These are phyloP conservation scores for Alternaria conjuncta DNA, from an alignment of 2,329 filamentous ascomycete species.

Conservation along the genomic window DNA sequence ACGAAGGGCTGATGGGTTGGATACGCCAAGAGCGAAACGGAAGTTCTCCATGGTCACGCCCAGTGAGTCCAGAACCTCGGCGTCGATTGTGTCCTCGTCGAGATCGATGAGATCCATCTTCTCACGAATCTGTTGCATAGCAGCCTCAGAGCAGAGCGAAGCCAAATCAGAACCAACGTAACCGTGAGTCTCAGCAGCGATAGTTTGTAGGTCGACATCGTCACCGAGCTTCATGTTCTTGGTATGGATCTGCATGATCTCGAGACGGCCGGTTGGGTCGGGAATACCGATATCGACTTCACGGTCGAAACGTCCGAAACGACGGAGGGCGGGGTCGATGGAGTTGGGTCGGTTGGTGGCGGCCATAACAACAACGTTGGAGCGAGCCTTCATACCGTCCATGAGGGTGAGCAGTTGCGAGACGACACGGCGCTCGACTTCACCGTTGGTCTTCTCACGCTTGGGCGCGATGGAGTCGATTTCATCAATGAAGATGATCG, in stretches of 20 bases:
- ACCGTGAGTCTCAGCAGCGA: slow-evolving; percentile 96
- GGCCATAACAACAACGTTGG: slow-evolving; percentile 98
- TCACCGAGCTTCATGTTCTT: slow-evolving; percentile 99
- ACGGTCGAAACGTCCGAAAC: slow-evolving; percentile 98
- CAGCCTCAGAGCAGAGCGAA: slow-evolving; percentile 96
- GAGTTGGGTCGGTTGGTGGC: slow-evolving; percentile 99
- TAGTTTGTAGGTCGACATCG: slow-evolving; percentile 95
- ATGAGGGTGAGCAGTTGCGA: slow-evolving; percentile 96
- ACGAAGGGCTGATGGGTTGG: slow-evolving; percentile 97
- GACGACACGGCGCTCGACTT: slow-evolving; percentile 97
- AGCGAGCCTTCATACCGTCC: slow-evolving; percentile 99
- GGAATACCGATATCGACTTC: slow-evolving; percentile 99
- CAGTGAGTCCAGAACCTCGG: slow-evolving; percentile 95
- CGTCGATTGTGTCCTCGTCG: slow-evolving; percentile 98
- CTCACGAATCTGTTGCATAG: slow-evolving; percentile 99
- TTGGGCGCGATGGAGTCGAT: slow-evolving; percentile 99
- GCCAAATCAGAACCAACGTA: slow-evolving; percentile 99
- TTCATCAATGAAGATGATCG: slow-evolving; percentile 99
- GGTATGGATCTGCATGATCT: slow-evolving; percentile 99
- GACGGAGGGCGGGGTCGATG: slow-evolving; percentile 94
- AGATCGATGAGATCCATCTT: slow-evolving; percentile 99
- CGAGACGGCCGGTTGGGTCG: slow-evolving; percentile 95
- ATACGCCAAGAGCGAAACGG: slow-evolving; percentile 96
- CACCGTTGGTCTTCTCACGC: slow-evolving; percentile 99
- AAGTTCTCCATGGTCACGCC: slow-evolving; percentile 99